These are phyloP conservation scores for Fusarium penzigii DNA, from an alignment of 2,329 filamentous ascomycete species.

Conservation along the genomic window DNA sequence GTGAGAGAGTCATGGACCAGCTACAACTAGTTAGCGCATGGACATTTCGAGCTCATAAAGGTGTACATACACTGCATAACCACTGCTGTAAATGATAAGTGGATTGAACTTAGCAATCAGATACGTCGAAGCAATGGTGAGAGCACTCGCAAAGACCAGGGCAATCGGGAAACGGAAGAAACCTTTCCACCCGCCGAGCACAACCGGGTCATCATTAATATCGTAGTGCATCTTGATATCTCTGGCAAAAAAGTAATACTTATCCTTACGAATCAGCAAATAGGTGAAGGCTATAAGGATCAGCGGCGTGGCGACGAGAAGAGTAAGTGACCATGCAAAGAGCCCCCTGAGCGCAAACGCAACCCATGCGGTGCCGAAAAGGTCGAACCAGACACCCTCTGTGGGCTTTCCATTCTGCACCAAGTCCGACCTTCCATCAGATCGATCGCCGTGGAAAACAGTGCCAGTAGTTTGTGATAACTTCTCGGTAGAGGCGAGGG, in stretches of 20 bases:
- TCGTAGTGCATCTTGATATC: slow-evolving; percentile 54
- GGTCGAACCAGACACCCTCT: slow-evolving; percentile 87
- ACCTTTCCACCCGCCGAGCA: slow-evolving; percentile 75
- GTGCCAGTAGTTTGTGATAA: slow-evolving; percentile 69
- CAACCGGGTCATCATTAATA: slow-evolving; percentile 61
- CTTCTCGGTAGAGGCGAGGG: slow-evolving; percentile 71
- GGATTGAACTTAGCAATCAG: slow-evolving; percentile 83
- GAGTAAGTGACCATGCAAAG: slow-evolving; percentile 82
- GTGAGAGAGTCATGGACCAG: slow-evolving; percentile 82
- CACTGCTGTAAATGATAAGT: slow-evolving; percentile 85
- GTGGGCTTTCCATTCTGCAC: slow-evolving; percentile 67
- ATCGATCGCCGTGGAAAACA: slow-evolving; percentile 62
- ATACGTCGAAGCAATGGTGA: slow-evolving; percentile 73
- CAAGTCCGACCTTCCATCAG: slow-evolving; percentile 58
- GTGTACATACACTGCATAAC: slow-evolving; percentile 67
- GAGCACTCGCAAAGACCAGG: slow-evolving; percentile 64
- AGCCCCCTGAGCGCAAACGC: slow-evolving; percentile 79
- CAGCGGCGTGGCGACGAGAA: slow-evolving; percentile 79
- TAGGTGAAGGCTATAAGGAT: slow-evolving; percentile 69
- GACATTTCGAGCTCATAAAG: not conserved
- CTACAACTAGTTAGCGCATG: slow-evolving; percentile 33
- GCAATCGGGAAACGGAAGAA: slow-evolving; percentile 83
- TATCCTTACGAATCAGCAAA: slow-evolving; percentile 69
- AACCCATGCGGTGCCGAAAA: slow-evolving; percentile 79
- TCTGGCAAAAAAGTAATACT: slow-evolving; percentile 84